Conservation (phyloP, 2,329 filamentous ascomycete species). For the Ophiostoma ips region DNA sequence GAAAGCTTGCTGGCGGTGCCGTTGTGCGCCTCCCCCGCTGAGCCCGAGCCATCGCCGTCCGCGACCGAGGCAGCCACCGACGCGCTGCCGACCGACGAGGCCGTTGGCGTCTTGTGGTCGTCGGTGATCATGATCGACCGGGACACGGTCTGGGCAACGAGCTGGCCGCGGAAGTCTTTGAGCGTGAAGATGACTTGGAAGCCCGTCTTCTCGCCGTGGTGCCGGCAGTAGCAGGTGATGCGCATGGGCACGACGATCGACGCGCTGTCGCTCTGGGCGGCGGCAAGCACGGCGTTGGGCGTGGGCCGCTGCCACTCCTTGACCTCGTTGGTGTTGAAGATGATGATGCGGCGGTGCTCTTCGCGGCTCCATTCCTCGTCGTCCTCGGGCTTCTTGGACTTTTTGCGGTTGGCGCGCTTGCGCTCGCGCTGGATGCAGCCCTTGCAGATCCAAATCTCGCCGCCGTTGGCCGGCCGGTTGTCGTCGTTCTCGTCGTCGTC, state of each 20-base stretch:
- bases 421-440: conserved; percentile 88
- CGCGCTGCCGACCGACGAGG: conserved; percentile 11
- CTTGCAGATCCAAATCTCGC: conserved; percentile 81
- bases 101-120: conserved; percentile 70
- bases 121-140: conserved; percentile 94
- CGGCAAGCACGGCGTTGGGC: conserved; percentile 21
- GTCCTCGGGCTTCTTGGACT: conserved; percentile 83
- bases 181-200: conserved; percentile 92
- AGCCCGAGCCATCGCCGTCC: neutral
- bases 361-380: conserved; percentile 76
- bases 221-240: conserved; percentile 92
- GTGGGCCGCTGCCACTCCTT: conserved; percentile 62
- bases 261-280: conserved; percentile 10
- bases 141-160: conserved; percentile 74
- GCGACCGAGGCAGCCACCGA: conserved; percentile 5
- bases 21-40: neutral
- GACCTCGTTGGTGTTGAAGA: conserved; percentile 81
- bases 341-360: conserved; percentile 68
- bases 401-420: conserved; percentile 84
- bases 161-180: conserved; percentile 61
- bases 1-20: neutral
- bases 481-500: conserved; percentile 49
- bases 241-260: conserved; percentile 74
- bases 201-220: conserved; percentile 85
- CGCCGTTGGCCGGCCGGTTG: conserved; percentile 65